Evolutionary conservation across 2,329 filamentous ascomycete species (phyloP), one percentile per base, ranked within the genome.

Genomic region (Amphichorda felina): DNA sequence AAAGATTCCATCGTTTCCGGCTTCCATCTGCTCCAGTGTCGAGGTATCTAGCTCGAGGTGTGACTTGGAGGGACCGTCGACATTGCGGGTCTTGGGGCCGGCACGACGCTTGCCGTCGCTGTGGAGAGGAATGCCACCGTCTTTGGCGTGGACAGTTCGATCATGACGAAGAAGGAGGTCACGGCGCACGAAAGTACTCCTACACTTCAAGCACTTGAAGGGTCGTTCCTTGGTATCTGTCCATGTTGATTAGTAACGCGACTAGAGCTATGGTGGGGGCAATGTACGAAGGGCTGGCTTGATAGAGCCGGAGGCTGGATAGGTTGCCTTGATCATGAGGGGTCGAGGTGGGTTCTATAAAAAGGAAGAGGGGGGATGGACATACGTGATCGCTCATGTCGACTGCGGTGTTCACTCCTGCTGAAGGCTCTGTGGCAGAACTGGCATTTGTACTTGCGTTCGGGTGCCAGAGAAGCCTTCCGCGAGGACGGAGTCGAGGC

Each of bases 381-480:
- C 89, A 71, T 91, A 96, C 91, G 91, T 59, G 87, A 94, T 65
- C 91, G 76, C 65, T 98, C 91, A 63, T 98, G 91, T 62, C 91
- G 75, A 64, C 87, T 95, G 50, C 91, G 78, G 62, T 98, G 91
- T 63, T 98, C 91, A 60, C 87, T 94, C 60, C 91, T 75, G 66
- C 88, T 95, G 61, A 98, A 98, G 44, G 91, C 91, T 61, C 91
- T 76, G 64, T 88, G 88, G 69, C 91, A 96, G 63, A 94, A 96
- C 70, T 94, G 87, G 68, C 91, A 98, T 62, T 96, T 95, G 77
- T 98, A 98, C 65, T 95, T 94, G 70, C 93, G 89, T 69, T 96
- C 91, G 38, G 88, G 86, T 49, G 77, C 80, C 49, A 79, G 65
- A 42, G 81, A 70, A 46, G 80, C 63, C 64, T 93, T 94, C 61